phyloP scores from a whole-genome alignment of 2,329 filamentous ascomycete species.

The Fusarium pininemorale region DNA sequence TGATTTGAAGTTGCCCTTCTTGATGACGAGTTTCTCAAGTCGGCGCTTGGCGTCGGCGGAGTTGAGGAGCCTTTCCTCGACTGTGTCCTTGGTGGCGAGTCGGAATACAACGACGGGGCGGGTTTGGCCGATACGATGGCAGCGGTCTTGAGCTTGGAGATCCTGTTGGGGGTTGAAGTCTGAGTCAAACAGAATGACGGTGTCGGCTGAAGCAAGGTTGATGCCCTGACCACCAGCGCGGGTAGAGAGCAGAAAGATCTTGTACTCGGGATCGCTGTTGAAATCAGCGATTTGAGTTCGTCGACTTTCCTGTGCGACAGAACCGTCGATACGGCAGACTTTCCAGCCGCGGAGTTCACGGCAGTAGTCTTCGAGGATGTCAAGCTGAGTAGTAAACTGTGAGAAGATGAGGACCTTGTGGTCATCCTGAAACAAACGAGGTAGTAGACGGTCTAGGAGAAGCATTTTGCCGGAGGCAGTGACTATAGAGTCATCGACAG shows the following conservation, averaged over 20 bases:
- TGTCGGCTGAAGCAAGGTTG: conserved; percentile 91
- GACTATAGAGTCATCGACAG: conserved; percentile 82
- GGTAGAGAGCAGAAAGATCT: conserved; percentile 88
- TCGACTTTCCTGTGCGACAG: conserved; percentile 78
- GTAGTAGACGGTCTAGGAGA: conserved; percentile 85
- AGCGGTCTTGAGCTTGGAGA: conserved; percentile 93
- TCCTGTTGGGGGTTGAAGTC: conserved; percentile 98
- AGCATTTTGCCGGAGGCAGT: conserved; percentile 96
- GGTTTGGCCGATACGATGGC: conserved; percentile 93
- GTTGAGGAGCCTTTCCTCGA: conserved; percentile 86
- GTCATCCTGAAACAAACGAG: conserved; percentile 73
- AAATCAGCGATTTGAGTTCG: conserved; percentile 77
- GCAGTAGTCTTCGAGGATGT: conserved; percentile 90
- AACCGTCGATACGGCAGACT: conserved; percentile 90
- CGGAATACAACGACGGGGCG: conserved; percentile 92
- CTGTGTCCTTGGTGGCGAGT: conserved; percentile 90
- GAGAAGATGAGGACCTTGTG: conserved; percentile 97
- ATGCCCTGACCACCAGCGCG: conserved; percentile 94
- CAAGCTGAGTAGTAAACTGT: conserved; percentile 93
- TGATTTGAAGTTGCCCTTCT: conserved; percentile 85
- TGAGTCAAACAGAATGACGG: conserved; percentile 87
- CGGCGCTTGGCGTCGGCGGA: conserved; percentile 92
- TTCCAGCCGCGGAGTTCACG: conserved; percentile 78
- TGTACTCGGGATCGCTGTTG: conserved; percentile 71
- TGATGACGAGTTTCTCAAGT: conserved; percentile 93